Evolutionary conservation across 495 filamentous ascomycete species (phyloP), one percentile per base, ranked within the genome.

Genomic region (Ramalina intermedia): DNA sequence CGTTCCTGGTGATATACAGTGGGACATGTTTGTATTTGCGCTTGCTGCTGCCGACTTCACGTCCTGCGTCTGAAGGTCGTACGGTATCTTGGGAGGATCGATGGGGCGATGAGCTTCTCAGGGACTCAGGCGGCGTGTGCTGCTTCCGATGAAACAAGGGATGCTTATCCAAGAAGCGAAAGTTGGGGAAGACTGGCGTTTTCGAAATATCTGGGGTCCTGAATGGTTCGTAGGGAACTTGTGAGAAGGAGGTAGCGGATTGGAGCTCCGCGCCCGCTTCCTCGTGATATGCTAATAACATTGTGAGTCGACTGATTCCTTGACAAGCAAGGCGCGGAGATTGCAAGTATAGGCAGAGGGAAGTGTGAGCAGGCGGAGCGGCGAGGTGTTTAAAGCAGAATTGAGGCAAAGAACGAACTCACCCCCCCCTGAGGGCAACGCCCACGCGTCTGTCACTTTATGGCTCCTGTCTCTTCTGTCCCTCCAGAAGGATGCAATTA

Each of bases 1-100:
- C 41, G 43, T 43, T 50, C 16, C 47, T 51, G n/a, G 55, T 52
- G 23, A 58, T 56, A 36, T 54, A 37, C 39, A 56, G 55, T 5
- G 52, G 43, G 20, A 55, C 50, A 48, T 55, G 60, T 49, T 41
- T 57, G 37, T 40, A 43, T 52, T 50, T 47, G 37, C 12, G 39
- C 27, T 49, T 57, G 45, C 40, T 48, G 21, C 41, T 42, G 44
- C 47, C 52, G 20, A 48, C 26, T 45, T 48, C 51, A 37, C 40
- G 27, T n/a, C 41, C 27, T 21, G 36, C 37, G 18, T 39, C 24
- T 37, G 35, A 33, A 33, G 29, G 46, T 23, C 46, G 37, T 42
- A 49, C 20, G 20, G 37, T 49, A 16, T 41, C 37, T 29, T 49
- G 47, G 23, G 40, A 43, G 21, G 47, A 41, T 36, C 21, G 33